Evolutionary conservation across 768 basidiomycete species (phyloP).

Genomic region (Hysterangium stoloniferum): DNA sequence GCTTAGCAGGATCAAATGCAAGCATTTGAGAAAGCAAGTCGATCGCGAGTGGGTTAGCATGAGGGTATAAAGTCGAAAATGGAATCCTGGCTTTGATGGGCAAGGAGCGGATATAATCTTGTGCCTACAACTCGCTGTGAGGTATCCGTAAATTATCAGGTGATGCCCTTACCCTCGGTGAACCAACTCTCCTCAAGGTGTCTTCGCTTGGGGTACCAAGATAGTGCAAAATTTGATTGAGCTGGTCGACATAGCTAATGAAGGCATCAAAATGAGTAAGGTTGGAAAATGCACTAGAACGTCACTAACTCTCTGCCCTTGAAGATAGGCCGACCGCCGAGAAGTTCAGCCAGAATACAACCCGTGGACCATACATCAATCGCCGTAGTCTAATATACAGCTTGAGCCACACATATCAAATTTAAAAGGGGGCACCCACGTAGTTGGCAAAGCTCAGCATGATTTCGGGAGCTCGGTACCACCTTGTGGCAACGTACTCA

Average conservation of each 20-base stretch:
- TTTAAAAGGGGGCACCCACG: slow-evolving; percentile 37
- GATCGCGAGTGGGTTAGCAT: slow-evolving; percentile 88
- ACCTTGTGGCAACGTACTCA: slow-evolving; percentile 97
- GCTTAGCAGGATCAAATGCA: slow-evolving; percentile 92
- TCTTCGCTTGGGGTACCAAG: slow-evolving; percentile 98
- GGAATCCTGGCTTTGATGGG: slow-evolving; percentile 95
- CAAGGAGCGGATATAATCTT: slow-evolving; percentile 96
- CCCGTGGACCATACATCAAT: slow-evolving; percentile 98
- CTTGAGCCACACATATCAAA: slow-evolving; percentile 12
- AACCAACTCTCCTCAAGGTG: slow-evolving; percentile 91
- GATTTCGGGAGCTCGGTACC: slow-evolving; percentile 98
- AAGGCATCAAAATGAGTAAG: slow-evolving; percentile 3
- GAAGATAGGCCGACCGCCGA: slow-evolving; percentile 92
- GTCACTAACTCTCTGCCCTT: slow-evolving; percentile 87
- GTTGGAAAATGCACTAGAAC: background rate
- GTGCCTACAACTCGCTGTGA: slow-evolving; percentile 46
- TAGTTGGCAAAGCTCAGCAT: slow-evolving; percentile 97
- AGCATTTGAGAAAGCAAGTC: slow-evolving; percentile 89
- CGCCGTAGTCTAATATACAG: slow-evolving; percentile 61
- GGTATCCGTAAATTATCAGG: slow-evolving; percentile 3
- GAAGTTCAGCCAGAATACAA: slow-evolving; percentile 87
- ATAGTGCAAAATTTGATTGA: slow-evolving; percentile 96
- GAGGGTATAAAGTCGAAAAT: slow-evolving; percentile 87
- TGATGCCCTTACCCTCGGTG: slow-evolving; percentile 62
- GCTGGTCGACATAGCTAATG: slow-evolving; percentile 89